Conservation (phyloP, 2,329 filamentous ascomycete species). For the Xylariaceae sp. region DNA sequence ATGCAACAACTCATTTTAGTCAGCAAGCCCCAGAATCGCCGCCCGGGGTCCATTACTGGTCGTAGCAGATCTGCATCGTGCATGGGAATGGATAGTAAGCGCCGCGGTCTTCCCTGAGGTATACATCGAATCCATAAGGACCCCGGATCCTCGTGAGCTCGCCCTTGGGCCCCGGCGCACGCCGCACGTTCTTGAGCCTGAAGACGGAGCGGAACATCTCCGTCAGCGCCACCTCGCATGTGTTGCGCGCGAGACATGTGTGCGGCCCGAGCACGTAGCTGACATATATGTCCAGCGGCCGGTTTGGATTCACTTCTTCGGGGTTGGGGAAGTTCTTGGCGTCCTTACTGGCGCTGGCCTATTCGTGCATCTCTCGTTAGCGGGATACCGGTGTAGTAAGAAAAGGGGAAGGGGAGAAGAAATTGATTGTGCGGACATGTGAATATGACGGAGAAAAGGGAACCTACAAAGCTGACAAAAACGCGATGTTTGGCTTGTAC, state of each 20-base stretch:
- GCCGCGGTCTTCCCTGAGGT: slow-evolving; percentile 64
- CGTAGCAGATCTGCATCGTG: slow-evolving; percentile 38
- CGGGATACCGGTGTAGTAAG: neutral
- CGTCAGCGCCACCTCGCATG: slow-evolving; percentile 58
- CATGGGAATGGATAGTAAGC: slow-evolving; percentile 43
- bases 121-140: slow-evolving; percentile 53
- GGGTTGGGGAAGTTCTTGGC: slow-evolving; percentile 58
- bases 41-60: slow-evolving; percentile 16
- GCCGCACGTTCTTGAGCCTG: slow-evolving; percentile 54
- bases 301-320: slow-evolving; percentile 55
- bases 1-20: too few species aligned
- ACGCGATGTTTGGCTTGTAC: slow-evolving; percentile 57
- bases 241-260: slow-evolving; percentile 57
- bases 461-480: slow-evolving; percentile 57
- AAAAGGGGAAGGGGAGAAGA: neutral
- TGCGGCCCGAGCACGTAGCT: slow-evolving; percentile 61
- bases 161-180: slow-evolving; percentile 61
- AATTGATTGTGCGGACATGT: neutral
- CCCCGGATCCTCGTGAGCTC: slow-evolving; percentile 61
- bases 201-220: slow-evolving; percentile 66
- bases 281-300: slow-evolving; percentile 61
- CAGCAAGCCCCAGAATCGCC: too few species aligned
- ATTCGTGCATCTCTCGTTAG: slow-evolving; percentile 1
- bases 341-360: slow-evolving; percentile 51
- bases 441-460: slow-evolving; percentile 6